A percentile compares a stretch with the other conserved stretches of the same genome.
Evolutionary conservation across 495 filamentous ascomycete species (phyloP).

Genomic region (Aspergillus cristatus): DNA sequence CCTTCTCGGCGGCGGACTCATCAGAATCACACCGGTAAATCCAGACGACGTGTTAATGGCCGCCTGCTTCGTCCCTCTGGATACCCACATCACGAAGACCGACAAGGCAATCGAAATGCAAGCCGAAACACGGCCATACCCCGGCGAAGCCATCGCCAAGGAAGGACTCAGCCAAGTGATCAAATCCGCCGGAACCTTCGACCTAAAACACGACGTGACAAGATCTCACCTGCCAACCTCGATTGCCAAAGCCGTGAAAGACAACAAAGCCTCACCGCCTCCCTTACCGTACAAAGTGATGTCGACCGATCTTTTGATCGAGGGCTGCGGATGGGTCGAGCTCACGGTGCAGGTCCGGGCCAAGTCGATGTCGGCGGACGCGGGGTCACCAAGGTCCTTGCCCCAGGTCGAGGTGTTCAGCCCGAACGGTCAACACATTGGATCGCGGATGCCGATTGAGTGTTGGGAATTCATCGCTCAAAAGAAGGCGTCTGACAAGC

Average conservation of each 20-base stretch:
- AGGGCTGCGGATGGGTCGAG: constrained; percentile 91
- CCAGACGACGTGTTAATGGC: constrained; percentile 54
- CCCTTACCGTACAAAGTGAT: constrained; percentile 69
- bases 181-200: constrained; percentile 62
- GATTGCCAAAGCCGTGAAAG: constrained; percentile 27
- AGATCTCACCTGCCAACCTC: constrained; percentile 34
- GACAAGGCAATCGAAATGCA: constrained; percentile 66
- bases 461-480: constrained; percentile 47
- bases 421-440: constrained; percentile 72
- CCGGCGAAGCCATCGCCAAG: constrained; percentile 49
- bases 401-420: constrained; percentile 78
- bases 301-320: constrained; percentile 75
- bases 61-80: constrained; percentile 69
- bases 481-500: constrained; percentile 26
- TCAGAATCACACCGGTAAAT: constrained; percentile 73
- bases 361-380: constrained; percentile 17
- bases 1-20: constrained; percentile 72
- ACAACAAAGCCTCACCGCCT: constrained; percentile 19
- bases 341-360: constrained; percentile 70
- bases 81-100: constrained; percentile 64
- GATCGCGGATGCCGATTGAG: constrained; percentile 59
- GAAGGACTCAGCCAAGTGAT: constrained; percentile 45
- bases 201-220: constrained; percentile 75
- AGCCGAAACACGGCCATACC: constrained; percentile 41
- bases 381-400: constrained; percentile 20